A percentile compares a stretch with the other conserved stretches of the same genome.
Conservation (phyloP, 331 rosid species). For the Pyracantha coccinea region DNA sequence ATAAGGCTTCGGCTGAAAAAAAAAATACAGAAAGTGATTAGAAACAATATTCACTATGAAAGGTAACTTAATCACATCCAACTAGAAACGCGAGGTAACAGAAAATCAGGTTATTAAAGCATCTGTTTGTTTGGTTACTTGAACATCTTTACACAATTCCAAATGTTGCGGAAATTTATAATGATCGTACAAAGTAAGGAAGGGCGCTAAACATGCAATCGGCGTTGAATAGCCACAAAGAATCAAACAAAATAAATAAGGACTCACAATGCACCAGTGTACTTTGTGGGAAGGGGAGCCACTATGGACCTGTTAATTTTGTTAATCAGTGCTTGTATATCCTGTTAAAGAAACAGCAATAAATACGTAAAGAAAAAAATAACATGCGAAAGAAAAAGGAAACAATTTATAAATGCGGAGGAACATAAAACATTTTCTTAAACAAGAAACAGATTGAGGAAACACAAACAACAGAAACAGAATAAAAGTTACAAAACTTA, state of each 20-base stretch:
- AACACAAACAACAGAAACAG: too few species aligned
- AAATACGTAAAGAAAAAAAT: not conserved
- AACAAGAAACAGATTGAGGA: not conserved
- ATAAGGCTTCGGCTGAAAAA: slow-evolving; percentile 85
- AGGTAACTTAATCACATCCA: not conserved
- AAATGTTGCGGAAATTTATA: not conserved
- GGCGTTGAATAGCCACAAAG: not conserved
- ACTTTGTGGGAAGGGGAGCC: slow-evolving; percentile 93
- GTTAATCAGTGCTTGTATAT: slow-evolving; percentile 91
- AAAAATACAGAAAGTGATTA: slow-evolving; percentile 20
- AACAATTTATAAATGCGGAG: not conserved
- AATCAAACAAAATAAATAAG: not conserved
- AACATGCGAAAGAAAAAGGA: not conserved
- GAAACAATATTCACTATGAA: not conserved
- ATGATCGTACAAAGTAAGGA: not conserved
- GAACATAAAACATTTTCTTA: not conserved
- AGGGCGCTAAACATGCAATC: not conserved
- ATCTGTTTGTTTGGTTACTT: not conserved
- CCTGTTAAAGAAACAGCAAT: slow-evolving; percentile 51
- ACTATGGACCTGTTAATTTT: slow-evolving; percentile 93
- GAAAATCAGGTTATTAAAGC: not conserved
- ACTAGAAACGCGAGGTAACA: not conserved
- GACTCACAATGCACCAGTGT: slow-evolving; percentile 87
- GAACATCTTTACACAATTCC: not conserved
- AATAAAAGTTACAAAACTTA: slow-evolving; percentile 29